Evolutionary conservation across 2,329 filamentous ascomycete genomes (phyloP).

Genomic region (Sporothrix sp.): DNA sequence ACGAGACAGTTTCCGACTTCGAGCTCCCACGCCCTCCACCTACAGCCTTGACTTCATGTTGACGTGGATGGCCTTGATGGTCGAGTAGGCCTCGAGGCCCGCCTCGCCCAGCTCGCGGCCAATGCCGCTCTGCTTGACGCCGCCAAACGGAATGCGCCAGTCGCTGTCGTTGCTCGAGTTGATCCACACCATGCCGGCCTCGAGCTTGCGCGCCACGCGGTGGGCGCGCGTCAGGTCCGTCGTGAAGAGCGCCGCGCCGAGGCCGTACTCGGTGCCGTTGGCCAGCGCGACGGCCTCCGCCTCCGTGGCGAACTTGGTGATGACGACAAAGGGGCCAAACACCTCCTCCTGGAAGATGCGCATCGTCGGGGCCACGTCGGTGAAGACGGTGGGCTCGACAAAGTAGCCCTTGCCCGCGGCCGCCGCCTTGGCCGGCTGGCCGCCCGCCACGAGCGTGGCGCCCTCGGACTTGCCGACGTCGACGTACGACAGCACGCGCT

Average conservation of each 20-base stretch:
- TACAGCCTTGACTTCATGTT: conserved; percentile 23
- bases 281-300: conserved; percentile 39
- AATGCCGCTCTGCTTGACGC: conserved; percentile 31
- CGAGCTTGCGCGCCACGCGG: conserved; percentile 29
- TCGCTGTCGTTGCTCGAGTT: conserved; percentile 34
- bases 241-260: conserved; percentile 47
- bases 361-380: conserved; percentile 16
- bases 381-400: conserved; percentile 18
- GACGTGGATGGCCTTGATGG: conserved; percentile 29
- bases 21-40: not conserved
- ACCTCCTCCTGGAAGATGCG: conserved; percentile 41
- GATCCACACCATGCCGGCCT: conserved; percentile 45
- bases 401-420: conserved; percentile 15
- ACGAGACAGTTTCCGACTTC: not conserved
- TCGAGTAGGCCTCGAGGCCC: conserved; percentile 27
- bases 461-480: conserved; percentile 45
- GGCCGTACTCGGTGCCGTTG: conserved; percentile 46
- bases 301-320: conserved; percentile 40
- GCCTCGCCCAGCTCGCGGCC: conserved; percentile 30
- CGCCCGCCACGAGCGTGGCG: conserved; percentile 47
- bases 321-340: conserved; percentile 49
- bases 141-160: conserved; percentile 44
- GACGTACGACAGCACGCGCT: conserved; percentile 54
- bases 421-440: conserved; percentile 20
- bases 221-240: conserved; percentile 38